Percentiles rank a stretch among this genome's conserved stretches.
Conservation (phyloP, 179 eudicot genomes). For the Corrigiola litoralis region DNA sequence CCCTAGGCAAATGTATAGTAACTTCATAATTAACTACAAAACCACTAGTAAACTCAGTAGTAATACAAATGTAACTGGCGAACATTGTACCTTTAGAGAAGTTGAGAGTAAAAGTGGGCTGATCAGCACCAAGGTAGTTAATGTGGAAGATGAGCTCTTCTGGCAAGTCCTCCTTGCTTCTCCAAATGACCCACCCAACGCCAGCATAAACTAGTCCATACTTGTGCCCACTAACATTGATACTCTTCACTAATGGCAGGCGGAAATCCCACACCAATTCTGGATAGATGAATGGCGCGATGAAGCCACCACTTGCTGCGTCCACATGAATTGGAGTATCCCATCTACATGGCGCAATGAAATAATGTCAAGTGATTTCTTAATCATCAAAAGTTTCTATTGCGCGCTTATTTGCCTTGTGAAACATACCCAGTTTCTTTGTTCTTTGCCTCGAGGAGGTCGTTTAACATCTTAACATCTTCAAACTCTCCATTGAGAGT, state of each 20-base stretch:
- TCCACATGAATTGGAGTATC: slow-evolving; percentile 87
- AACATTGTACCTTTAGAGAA: slow-evolving; percentile 64
- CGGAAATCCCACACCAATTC: slow-evolving; percentile 79
- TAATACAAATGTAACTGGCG: neutral
- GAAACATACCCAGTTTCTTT: slow-evolving; percentile 52
- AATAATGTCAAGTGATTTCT: no score
- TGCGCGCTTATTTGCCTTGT: no score
- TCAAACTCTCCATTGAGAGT: slow-evolving; percentile 84
- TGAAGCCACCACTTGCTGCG: slow-evolving; percentile 89
- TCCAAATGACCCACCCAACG: slow-evolving; percentile 75
- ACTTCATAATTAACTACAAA: no score
- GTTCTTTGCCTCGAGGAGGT: slow-evolving; percentile 58
- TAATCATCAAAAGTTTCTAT: no score
- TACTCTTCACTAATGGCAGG: slow-evolving; percentile 72
- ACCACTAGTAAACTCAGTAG: neutral
- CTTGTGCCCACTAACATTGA: slow-evolving; percentile 84
- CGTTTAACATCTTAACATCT: slow-evolving; percentile 68
- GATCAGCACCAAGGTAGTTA: slow-evolving; percentile 85
- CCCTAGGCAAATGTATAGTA: no score
- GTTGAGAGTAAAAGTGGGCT: slow-evolving; percentile 82
- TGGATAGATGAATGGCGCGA: slow-evolving; percentile 75
- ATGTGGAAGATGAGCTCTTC: slow-evolving; percentile 85
- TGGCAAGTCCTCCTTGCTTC: slow-evolving; percentile 70
- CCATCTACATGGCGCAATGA: slow-evolving; percentile 38
- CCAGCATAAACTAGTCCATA: slow-evolving; percentile 88